These are phyloP conservation scores for Aspergillus costaricaensis DNA, from an alignment of 2,329 filamentous ascomycete species.

Conservation along the genomic window DNA sequence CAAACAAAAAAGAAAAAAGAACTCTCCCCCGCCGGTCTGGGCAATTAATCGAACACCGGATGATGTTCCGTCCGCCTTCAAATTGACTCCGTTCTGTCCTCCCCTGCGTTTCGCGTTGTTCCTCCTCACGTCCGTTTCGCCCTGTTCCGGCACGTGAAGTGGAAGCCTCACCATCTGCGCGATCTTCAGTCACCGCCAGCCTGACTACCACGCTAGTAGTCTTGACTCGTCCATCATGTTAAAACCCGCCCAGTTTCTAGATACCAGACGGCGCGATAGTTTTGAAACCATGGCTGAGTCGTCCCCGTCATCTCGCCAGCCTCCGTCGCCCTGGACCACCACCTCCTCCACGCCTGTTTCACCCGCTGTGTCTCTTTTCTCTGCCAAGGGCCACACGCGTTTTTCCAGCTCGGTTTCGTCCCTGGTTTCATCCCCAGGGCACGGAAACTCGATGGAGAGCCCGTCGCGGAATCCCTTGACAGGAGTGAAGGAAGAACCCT, in stretches of 20 bases:
- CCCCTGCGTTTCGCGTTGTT: conserved; percentile 16
- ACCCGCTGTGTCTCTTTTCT: conserved; percentile 44
- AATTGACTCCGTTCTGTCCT: conserved; percentile 8
- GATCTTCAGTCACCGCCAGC: conserved; percentile 4
- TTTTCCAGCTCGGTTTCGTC: conserved; percentile 74
- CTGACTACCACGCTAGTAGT: background rate
- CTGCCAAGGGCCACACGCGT: conserved; percentile 40
- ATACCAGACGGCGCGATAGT: conserved; percentile 35
- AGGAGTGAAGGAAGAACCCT: conserved; percentile 80
- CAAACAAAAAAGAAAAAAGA: background rate
- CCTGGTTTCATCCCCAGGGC: conserved; percentile 61
- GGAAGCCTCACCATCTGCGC: conserved; percentile 17
- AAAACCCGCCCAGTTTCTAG: conserved; percentile 38
- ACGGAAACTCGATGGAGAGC: conserved; percentile 51
- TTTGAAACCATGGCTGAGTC: conserved; percentile 28
- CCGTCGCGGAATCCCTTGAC: conserved; percentile 68
- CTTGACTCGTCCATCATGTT: conserved; percentile 30
- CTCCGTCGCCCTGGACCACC: conserved; percentile 35
- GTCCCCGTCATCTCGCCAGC: conserved; percentile 21
- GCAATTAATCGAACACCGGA: conserved; percentile 10
- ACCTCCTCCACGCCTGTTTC: conserved; percentile 43
- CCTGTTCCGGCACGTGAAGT: conserved; percentile 21
- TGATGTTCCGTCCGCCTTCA: conserved; percentile 17
- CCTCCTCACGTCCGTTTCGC: conserved; percentile 16
- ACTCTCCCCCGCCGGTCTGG: background rate